phyloP scores from a whole-genome alignment of 164 flowering plant genomes.

The Sedum album region DNA sequence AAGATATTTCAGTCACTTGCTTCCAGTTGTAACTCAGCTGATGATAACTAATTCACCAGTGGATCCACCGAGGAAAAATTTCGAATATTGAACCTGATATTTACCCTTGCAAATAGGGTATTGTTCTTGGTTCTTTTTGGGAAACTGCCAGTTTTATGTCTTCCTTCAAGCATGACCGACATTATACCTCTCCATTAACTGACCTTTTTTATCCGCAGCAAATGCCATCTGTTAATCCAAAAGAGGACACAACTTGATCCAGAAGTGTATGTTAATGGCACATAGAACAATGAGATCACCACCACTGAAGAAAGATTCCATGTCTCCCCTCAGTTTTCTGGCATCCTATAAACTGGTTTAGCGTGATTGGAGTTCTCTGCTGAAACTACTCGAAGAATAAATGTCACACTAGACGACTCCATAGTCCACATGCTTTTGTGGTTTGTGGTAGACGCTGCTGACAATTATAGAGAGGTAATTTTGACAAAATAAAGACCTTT shows the following conservation, averaged over 20 bases:
- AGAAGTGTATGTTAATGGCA: constrained; percentile 33
- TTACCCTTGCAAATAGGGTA: no score
- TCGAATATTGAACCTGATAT: no score
- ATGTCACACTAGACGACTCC: constrained; percentile 76
- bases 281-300: constrained; percentile 55
- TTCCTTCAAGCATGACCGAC: no score
- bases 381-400: constrained; percentile 39
- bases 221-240: constrained; percentile 17
- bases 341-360: not conserved
- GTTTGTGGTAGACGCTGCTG: constrained; percentile 44
- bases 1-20: no score
- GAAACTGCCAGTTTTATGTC: no score
- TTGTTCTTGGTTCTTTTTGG: no score
- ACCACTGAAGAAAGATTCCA: constrained; percentile 54
- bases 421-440: constrained; percentile 57
- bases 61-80: no score
- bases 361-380: constrained; percentile 41
- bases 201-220: not conserved
- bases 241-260: constrained; percentile 13
- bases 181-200: no score
- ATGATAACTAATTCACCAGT: no score
- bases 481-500: not conserved
- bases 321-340: not conserved
- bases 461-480: constrained; percentile 51
- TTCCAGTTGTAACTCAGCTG: no score